These are phyloP conservation scores for Suillus plorans DNA, from an alignment of 768 basidiomycete genomes.

Conservation along the genomic window DNA sequence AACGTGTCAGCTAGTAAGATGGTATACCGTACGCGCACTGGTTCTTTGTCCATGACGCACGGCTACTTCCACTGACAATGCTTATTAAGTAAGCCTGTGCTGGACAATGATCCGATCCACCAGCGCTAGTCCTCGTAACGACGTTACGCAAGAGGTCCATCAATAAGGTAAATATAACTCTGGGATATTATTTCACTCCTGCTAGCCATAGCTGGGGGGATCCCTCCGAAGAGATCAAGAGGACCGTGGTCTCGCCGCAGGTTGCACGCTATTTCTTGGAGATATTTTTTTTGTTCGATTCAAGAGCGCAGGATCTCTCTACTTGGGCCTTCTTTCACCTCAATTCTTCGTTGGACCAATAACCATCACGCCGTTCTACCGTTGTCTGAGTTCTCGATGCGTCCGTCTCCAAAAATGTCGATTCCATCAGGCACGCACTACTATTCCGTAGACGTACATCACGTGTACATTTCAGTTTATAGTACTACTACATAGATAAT, in stretches of 20 bases:
- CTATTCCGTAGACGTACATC: no score
- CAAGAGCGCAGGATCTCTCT: constrained; percentile 3
- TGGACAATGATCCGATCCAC: no score
- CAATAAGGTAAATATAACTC: no score
- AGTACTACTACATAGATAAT: neutral
- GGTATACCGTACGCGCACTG: no score
- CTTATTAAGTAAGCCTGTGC: no score
- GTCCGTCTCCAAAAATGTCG: neutral
- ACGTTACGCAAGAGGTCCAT: no score
- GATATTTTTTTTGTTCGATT: constrained; percentile 1
- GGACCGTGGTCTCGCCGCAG: neutral
- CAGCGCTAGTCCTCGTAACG: no score
- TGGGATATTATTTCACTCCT: neutral
- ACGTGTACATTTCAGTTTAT: no score
- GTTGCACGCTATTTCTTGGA: constrained; percentile 1
- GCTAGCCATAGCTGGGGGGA: neutral
- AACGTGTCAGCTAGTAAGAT: no score
- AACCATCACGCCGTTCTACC: neutral
- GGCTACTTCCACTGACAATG: no score
- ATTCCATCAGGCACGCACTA: neutral
- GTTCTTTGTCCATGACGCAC: no score
- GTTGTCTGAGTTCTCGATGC: neutral
- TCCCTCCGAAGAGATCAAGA: neutral
- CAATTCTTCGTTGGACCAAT: neutral
- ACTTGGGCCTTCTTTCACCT: neutral